Evolutionary conservation across 1,284 basidiomycete species (phyloP).

Genomic region (Vanrija sp.): DNA sequence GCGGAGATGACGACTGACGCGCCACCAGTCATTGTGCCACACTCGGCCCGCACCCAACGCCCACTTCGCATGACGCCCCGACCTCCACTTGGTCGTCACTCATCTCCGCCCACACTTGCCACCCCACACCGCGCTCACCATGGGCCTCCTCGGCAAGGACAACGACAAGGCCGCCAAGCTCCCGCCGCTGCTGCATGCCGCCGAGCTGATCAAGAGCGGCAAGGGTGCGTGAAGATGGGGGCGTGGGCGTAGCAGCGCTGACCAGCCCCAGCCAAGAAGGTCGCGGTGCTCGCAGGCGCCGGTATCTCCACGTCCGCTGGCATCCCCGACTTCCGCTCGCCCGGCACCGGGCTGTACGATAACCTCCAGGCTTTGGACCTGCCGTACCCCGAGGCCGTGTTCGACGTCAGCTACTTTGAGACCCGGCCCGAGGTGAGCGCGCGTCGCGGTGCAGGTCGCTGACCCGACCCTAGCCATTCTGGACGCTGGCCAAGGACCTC

Average conservation of each 20-base stretch:
- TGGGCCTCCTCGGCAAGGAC: too few relatives aligned
- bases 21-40: too few relatives aligned
- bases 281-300: conserved; percentile 54
- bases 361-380: conserved; percentile 55
- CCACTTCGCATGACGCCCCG: too few relatives aligned
- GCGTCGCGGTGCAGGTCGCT: background rate
- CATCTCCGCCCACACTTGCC: too few relatives aligned
- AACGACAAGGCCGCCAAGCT: too few relatives aligned
- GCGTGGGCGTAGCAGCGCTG: background rate
- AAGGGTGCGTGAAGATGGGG: conserved; percentile 36
- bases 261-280: conserved; percentile 44
- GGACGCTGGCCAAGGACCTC: conserved; percentile 81
- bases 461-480: conserved; percentile 57
- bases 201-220: conserved; percentile 42
- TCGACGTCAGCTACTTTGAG: conserved; percentile 52
- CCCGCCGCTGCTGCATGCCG: conserved; percentile 22
- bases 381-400: conserved; percentile 57
- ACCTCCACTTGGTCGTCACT: too few relatives aligned
- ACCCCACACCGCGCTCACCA: too few relatives aligned
- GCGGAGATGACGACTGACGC: too few relatives aligned
- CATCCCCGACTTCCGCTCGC: conserved; percentile 51
- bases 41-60: too few relatives aligned
- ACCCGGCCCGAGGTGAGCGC: conserved; percentile 33
- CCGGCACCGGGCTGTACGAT: conserved; percentile 55
- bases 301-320: conserved; percentile 55